A percentile compares a stretch with the other conserved stretches of the same genome.
Conservation (phyloP, 208 protist genomes). For the Acanthamoeba triangularis region DNA sequence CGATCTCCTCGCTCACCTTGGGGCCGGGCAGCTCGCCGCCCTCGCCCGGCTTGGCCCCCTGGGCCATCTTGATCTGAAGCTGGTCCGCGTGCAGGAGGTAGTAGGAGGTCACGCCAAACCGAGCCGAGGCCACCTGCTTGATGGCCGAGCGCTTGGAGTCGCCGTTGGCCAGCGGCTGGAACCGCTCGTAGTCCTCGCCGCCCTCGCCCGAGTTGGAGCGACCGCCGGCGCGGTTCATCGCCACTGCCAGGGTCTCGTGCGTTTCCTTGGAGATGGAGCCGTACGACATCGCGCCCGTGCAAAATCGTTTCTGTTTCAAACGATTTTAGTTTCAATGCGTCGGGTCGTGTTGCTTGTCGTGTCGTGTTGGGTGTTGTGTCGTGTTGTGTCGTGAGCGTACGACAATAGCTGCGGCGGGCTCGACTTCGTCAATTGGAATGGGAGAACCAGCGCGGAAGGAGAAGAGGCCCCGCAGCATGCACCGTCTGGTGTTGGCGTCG, state of each 20-base stretch:
- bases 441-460: slow-evolving; percentile 80
- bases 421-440: slow-evolving; percentile 86
- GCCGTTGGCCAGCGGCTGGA: slow-evolving; percentile 44
- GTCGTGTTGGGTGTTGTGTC: not conserved
- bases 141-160: slow-evolving; percentile 90
- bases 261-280: slow-evolving; percentile 92
- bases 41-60: slow-evolving; percentile 94
- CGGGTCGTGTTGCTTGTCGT: too few species aligned
- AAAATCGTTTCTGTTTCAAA: slow-evolving; percentile 79
- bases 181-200: slow-evolving; percentile 88
- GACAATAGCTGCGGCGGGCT: slow-evolving; percentile 91
- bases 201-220: slow-evolving; percentile 94
- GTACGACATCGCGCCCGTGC: slow-evolving; percentile 93
- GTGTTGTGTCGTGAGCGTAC: slow-evolving; percentile 64
- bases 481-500: slow-evolving; percentile 78
- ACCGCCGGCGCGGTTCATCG: slow-evolving; percentile 92
- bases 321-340: not conserved
- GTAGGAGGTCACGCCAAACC: slow-evolving; percentile 92
- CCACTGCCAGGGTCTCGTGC: slow-evolving; percentile 91
- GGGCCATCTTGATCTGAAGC: slow-evolving; percentile 95
- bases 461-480: slow-evolving; percentile 87
- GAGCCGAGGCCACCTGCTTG: slow-evolving; percentile 94
- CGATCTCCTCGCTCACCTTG: slow-evolving; percentile 90
- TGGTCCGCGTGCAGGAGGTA: slow-evolving; percentile 92
- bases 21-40: slow-evolving; percentile 93